A percentile compares a stretch with the other conserved stretches of the same genome.
Evolutionary conservation across 1,284 basidiomycete species (phyloP).

Genomic region (Chondrostereum purpureum): DNA sequence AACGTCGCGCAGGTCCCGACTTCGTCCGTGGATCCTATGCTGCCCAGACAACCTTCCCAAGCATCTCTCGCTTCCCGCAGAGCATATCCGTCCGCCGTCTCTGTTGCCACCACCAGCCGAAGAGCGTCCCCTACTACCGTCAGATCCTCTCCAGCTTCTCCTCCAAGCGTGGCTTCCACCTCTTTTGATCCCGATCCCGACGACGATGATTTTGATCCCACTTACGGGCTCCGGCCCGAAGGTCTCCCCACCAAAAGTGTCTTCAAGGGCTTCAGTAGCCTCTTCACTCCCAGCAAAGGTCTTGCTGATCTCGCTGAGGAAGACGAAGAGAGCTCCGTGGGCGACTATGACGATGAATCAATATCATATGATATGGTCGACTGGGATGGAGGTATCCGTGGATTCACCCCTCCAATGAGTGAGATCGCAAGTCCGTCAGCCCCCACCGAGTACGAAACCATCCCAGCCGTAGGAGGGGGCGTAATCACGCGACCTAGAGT

Average conservation of each 20-base stretch:
- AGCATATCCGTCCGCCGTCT: slow-evolving; percentile 23
- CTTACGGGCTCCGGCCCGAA: slow-evolving; percentile 94
- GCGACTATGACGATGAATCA: slow-evolving; percentile 42
- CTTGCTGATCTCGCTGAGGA: slow-evolving; percentile 78
- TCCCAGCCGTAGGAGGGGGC: slow-evolving; percentile 76
- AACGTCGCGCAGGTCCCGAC: slow-evolving; percentile 14
- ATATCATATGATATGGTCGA: slow-evolving; percentile 57
- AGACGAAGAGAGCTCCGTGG: slow-evolving; percentile 34
- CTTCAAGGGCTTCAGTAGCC: slow-evolving; percentile 65
- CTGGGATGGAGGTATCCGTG: slow-evolving; percentile 57
- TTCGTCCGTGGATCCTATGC: slow-evolving; percentile 13
- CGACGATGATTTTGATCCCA: slow-evolving; percentile 90
- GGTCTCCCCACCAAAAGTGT: slow-evolving; percentile 72
- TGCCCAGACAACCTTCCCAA: background rate
- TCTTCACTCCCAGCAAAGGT: slow-evolving; percentile 64
- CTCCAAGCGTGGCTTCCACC: slow-evolving; percentile 28
- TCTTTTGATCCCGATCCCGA: slow-evolving; percentile 73
- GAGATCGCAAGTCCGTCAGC: slow-evolving; percentile 19
- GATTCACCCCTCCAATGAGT: slow-evolving; percentile 21
- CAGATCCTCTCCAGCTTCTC: slow-evolving; percentile 19
- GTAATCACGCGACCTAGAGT: slow-evolving; percentile 69
- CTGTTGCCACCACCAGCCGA: slow-evolving; percentile 27
- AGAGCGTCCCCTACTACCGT: slow-evolving; percentile 16
- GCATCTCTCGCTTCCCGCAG: background rate
- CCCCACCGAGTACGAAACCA: slow-evolving; percentile 56